phyloP scores from a whole-genome alignment of 2,329 filamentous ascomycete species.

The Sporothrix globosa region DNA sequence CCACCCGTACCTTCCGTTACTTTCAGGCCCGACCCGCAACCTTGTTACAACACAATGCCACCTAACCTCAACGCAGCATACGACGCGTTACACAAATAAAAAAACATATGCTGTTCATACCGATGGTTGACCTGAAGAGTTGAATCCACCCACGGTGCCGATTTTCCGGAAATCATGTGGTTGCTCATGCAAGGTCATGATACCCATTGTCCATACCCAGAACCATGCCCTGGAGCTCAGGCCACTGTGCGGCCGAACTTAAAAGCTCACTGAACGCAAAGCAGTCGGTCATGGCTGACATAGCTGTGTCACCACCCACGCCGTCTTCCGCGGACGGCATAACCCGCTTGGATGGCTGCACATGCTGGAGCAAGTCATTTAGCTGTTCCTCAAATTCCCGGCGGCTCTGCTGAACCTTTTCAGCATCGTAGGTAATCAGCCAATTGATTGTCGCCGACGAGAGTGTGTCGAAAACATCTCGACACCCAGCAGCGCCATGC shows the following conservation, averaged over 20 bases:
- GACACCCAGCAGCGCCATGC: background rate
- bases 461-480: background rate
- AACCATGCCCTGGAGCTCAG: background rate
- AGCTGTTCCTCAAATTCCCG: background rate
- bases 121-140: too few species aligned
- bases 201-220: background rate
- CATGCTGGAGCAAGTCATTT: background rate
- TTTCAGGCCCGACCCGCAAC: too few species aligned
- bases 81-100: too few species aligned
- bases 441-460: background rate
- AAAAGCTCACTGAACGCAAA: constrained; percentile 15
- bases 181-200: background rate
- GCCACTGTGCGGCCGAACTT: background rate
- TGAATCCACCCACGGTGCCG: background rate
- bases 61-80: too few species aligned
- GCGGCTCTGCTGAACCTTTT: background rate
- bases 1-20: too few species aligned
- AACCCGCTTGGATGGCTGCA: background rate
- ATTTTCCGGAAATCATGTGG: too few species aligned
- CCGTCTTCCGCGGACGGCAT: background rate
- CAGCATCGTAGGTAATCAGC: background rate
- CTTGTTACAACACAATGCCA: background rate
- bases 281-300: background rate
- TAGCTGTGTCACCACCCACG: background rate
- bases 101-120: too few species aligned